These are phyloP conservation scores for Calonectria henricotiae DNA, from an alignment of 2,329 filamentous ascomycete genomes.

Conservation along the genomic window DNA sequence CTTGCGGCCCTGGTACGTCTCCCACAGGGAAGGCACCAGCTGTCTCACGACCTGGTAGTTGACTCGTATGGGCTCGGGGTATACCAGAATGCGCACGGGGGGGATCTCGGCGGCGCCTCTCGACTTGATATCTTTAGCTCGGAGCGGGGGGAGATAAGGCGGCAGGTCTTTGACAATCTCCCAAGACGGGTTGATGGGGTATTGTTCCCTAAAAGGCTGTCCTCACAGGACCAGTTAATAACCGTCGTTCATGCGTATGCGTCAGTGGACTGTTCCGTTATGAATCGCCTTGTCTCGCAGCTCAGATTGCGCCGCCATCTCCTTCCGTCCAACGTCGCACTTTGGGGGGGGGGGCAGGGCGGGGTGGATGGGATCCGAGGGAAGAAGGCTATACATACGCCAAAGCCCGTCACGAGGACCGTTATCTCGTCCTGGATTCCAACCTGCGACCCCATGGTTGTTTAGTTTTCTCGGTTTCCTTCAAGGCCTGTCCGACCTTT, in stretches of 20 bases:
- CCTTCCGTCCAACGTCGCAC: slow-evolving; percentile 22
- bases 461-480: slow-evolving; percentile 10
- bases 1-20: slow-evolving; percentile 57
- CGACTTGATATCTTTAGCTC: slow-evolving; percentile 60
- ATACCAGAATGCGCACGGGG: slow-evolving; percentile 75
- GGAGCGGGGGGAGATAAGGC: slow-evolving; percentile 71
- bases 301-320: slow-evolving; percentile 17
- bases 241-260: slow-evolving; percentile 22
- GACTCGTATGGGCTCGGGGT: slow-evolving; percentile 79
- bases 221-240: slow-evolving; percentile 39
- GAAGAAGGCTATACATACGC: slow-evolving; percentile 61
- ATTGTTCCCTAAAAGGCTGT: slow-evolving; percentile 83
- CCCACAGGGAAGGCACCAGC: slow-evolving; percentile 77
- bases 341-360: neutral
- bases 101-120: slow-evolving; percentile 54
- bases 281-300: neutral
- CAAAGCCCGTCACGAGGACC: slow-evolving; percentile 76
- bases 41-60: slow-evolving; percentile 78
- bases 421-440: slow-evolving; percentile 67
- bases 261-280: neutral
- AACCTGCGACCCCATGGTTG: slow-evolving; percentile 58
- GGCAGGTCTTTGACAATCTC: slow-evolving; percentile 83
- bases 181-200: slow-evolving; percentile 85
- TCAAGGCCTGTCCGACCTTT: slow-evolving; percentile 17
- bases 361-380: slow-evolving; percentile 24